Evolutionary conservation across 768 basidiomycete genomes (phyloP).

Genomic region (Lentinula sp.): DNA sequence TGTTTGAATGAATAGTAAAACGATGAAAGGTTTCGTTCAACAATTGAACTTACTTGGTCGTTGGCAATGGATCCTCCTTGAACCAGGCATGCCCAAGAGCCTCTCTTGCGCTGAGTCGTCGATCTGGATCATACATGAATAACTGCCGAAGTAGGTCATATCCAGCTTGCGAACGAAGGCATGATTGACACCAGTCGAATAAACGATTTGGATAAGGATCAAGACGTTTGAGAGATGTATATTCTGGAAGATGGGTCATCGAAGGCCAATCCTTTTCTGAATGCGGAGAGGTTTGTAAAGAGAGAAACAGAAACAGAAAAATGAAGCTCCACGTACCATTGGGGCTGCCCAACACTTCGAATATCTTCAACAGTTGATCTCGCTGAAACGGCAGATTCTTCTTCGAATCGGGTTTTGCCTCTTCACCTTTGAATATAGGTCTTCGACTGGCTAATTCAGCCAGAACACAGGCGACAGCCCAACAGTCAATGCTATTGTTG

Average conservation of each 20-base stretch:
- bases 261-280: conserved; percentile 86
- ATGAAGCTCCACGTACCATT: conserved; percentile 45
- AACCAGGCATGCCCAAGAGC: conserved; percentile 90
- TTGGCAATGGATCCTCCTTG: conserved; percentile 81
- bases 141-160: conserved; percentile 82
- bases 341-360: conserved; percentile 89
- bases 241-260: conserved; percentile 83
- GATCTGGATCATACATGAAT: conserved; percentile 89
- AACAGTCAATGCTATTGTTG: conserved; percentile 92
- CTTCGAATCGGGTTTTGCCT: conserved; percentile 94
- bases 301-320: neutral
- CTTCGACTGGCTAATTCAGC: conserved; percentile 90
- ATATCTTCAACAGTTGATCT: conserved; percentile 93
- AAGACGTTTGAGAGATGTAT: conserved; percentile 71
- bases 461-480: conserved; percentile 98
- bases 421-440: conserved; percentile 99
- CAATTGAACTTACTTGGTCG: conserved; percentile 61
- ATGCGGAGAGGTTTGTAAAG: neutral
- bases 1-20: neutral
- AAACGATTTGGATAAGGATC: conserved; percentile 69
- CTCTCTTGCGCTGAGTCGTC: conserved; percentile 74
- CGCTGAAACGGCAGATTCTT: conserved; percentile 97
- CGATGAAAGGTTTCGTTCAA: neutral
- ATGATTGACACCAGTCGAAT: conserved; percentile 67
- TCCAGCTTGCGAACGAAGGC: conserved; percentile 55